These are phyloP conservation scores for Boletus rubropictus DNA, from an alignment of 768 basidiomycete genomes.

Conservation along the genomic window DNA sequence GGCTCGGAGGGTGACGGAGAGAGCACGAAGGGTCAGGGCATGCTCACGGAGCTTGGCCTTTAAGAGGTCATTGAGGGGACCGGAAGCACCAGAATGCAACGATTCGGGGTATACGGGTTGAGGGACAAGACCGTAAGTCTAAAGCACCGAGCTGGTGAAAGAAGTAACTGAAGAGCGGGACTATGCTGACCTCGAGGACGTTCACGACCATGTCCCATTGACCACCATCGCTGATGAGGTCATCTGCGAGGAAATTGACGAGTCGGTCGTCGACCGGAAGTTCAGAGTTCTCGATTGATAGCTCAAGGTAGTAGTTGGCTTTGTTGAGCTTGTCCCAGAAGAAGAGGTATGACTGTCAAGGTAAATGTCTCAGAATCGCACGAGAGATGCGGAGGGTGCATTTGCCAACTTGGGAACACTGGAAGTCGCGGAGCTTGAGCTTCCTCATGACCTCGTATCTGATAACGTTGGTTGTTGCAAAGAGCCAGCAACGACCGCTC, in stretches of 20 bases:
- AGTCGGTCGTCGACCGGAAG: constrained; percentile 78
- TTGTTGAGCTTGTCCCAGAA: constrained; percentile 98
- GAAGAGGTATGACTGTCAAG: constrained; percentile 72
- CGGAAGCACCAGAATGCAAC: constrained; percentile 68
- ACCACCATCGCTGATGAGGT: constrained; percentile 86
- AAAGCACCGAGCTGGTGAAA: constrained; percentile 27
- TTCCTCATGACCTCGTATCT: constrained; percentile 82
- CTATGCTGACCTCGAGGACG: constrained; percentile 46
- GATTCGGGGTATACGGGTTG: constrained; percentile 81
- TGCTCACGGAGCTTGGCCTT: constrained; percentile 92
- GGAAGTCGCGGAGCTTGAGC: constrained; percentile 81
- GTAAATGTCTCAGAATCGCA: constrained; percentile 5
- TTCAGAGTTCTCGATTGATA: constrained; percentile 75
- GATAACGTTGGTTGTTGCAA: constrained; percentile 85
- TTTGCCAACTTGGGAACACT: constrained; percentile 72
- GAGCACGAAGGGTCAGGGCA: constrained; percentile 69
- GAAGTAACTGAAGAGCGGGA: not conserved
- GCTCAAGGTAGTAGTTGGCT: constrained; percentile 82
- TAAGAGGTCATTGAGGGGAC: constrained; percentile 69
- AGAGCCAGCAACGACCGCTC: constrained; percentile 93
- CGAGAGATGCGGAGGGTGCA: not conserved
- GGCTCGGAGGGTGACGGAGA: constrained; percentile 49
- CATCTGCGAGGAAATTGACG: constrained; percentile 66
- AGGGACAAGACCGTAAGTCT: constrained; percentile 85
- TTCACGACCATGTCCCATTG: constrained; percentile 92